Conservation (phyloP, 2,329 filamentous ascomycete species). For the Epicoccum sorghinum region DNA sequence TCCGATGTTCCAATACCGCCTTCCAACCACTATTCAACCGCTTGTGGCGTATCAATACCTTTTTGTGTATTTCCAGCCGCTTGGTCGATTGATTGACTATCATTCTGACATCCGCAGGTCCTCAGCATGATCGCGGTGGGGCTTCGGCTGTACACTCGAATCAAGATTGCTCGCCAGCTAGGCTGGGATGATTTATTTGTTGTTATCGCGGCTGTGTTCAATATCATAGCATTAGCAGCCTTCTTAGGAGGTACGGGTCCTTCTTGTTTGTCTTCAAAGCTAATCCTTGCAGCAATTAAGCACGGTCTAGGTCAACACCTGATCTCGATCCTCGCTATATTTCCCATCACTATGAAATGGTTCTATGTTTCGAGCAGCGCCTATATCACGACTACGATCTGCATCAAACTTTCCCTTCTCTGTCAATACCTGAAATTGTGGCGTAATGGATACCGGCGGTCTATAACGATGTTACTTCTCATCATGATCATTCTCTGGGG, state of each 20-base stretch:
- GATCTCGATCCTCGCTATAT: neutral
- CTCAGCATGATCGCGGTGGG: conserved; percentile 3
- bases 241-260: neutral
- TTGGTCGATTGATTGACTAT: too few relatives aligned
- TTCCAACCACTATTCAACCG: neutral
- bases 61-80: neutral
- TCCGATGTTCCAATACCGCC: neutral
- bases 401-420: conserved; percentile 34
- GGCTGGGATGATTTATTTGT: conserved; percentile 10
- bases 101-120: neutral
- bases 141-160: neutral
- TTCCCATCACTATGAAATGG: conserved; percentile 6
- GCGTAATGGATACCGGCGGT: conserved; percentile 20
- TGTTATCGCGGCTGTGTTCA: conserved; percentile 2
- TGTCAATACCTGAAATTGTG: conserved; percentile 43
- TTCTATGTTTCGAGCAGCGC: conserved; percentile 9
- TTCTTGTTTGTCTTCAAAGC: neutral
- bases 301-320: conserved; percentile 5
- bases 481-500: conserved; percentile 32
- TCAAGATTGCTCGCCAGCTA: neutral
- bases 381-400: conserved; percentile 4
- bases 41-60: neutral
- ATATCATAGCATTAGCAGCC: neutral
- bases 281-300: neutral
- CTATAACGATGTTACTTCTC: conserved; percentile 20